Base-by-base conservation (phyloP, 805 yeast genomes). In the Saccharomycopsis capsularis region DNA sequence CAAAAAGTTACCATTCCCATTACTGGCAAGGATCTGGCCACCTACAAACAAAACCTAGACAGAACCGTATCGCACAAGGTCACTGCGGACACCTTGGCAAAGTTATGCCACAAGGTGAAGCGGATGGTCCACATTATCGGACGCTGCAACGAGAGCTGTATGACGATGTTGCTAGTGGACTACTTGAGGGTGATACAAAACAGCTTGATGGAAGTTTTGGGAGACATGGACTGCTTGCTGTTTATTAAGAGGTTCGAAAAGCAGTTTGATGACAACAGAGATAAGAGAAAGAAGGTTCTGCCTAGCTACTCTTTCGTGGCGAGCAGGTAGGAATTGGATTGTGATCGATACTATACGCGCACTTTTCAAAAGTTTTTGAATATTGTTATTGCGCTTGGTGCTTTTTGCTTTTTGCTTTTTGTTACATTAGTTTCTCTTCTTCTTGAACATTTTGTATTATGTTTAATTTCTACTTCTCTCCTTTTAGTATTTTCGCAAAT, bases 191-290 rank as follows among this genome's bases (percentile, higher is more conserved):
- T 48, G 18, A 29, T 52, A n/a, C 18, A 53, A 42, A 52, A 48
- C 24, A 38, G 35, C 23, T 34, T 52, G 23, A 52, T 50, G 50
- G 55, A 52, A 21, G 48, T 53, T 2, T 16, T 52, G 18, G 41
- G 55, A 32, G 55, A 52, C 38, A 46, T 48, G 46, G 52, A 52
- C 27, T 49, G 52, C 30, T 42, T 52, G 19, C 25, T 44, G 34
- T 30, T 44, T 16, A 29, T 52, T 19, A 42, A 44, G 15, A 50
- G 42, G 3, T 48, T 39, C 23, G 27, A 44, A 15, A 22, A 36
- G 15, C 49, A 44, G 36, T 44, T 52, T 39, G 42, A 34, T 16
- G 30, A 9, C 11, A 49, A 49, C 37, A 27, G 46, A n/a, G 45
- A 44, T 9, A 52, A 45, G 18, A 11, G 55, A 27, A 48, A 44